Conservation (phyloP, 192 early-diverging fungal genomes). For the Paraglomus occultum region DNA sequence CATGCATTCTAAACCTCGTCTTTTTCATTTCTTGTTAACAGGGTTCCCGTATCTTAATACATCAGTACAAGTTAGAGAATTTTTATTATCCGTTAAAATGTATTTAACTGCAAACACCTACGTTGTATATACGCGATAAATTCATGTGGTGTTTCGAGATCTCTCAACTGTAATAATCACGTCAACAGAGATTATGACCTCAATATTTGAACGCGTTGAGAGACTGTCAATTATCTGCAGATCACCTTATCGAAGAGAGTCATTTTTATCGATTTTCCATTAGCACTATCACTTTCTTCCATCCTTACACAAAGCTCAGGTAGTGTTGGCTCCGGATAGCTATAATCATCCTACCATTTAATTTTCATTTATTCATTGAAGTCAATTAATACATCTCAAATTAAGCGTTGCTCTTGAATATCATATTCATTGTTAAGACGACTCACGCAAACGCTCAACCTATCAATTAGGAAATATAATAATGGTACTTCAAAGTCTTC, state of each 20-base stretch:
- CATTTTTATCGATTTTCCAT: neutral
- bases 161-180: neutral
- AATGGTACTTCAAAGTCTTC: slow-evolving; percentile 1
- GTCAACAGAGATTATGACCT: neutral
- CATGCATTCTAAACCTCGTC: neutral
- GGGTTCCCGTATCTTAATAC: neutral
- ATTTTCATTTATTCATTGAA: neutral
- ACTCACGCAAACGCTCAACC: slow-evolving; percentile 2
- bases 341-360: slow-evolving; percentile 1
- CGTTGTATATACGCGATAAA: neutral
- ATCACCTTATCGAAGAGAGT: neutral
- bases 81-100: no score
- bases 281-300: no score
- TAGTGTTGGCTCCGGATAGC: slow-evolving; percentile 7
- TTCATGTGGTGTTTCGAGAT: neutral
- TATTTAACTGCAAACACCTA: no score
- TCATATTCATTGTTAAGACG: no score
- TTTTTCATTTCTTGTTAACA: neutral
- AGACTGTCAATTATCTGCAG: neutral
- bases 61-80: no score
- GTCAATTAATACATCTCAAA: neutral
- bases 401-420: no score
- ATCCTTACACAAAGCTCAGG: neutral
- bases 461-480: slow-evolving; percentile 27
- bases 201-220: neutral